Evolutionary conservation across 73 alveolate species (phyloP).

Genomic region (Symbiodinium pilosum): DNA sequence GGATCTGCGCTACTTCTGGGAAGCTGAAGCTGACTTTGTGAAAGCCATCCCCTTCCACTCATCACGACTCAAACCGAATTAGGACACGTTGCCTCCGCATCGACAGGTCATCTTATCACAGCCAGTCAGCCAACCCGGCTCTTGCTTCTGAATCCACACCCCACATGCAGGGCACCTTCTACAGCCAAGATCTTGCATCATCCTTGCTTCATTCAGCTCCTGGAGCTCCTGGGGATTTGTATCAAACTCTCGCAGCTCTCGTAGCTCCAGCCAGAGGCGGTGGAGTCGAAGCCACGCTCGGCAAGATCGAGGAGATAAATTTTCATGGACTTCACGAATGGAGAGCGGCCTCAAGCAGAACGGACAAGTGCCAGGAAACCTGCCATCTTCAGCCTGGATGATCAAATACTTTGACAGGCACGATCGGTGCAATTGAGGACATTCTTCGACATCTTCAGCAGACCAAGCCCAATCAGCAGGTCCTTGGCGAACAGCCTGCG

Average conservation of each 20-base stretch:
- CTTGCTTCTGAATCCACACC: slow-evolving; percentile 56
- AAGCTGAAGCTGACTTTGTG: too few species aligned
- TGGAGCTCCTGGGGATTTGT: not conserved
- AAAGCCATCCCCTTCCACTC: too few species aligned
- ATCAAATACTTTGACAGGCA: slow-evolving; percentile 18
- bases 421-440: not conserved
- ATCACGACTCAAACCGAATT: too few species aligned
- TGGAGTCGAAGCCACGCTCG: slow-evolving; percentile 18
- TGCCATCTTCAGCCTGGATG: slow-evolving; percentile 59
- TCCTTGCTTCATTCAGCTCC: slow-evolving; percentile 32
- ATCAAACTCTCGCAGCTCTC: not conserved
- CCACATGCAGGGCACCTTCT: slow-evolving; percentile 59
- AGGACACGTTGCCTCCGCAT: slow-evolving; percentile 16
- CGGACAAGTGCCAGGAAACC: slow-evolving; percentile 56
- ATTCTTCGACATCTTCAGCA: not conserved
- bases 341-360: slow-evolving; percentile 67
- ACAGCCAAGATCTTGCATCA: slow-evolving; percentile 40
- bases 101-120: slow-evolving; percentile 89
- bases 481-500: not conserved
- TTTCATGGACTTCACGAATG: slow-evolving; percentile 10
- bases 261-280: slow-evolving; percentile 45
- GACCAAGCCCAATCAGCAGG: not conserved
- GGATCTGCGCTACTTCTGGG: too few species aligned
- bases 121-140: slow-evolving; percentile 82
- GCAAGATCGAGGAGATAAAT: not conserved